Base-by-base conservation (phyloP, 2,329 filamentous ascomycete genomes). In the Aaosphaeria pasadenensis region DNA sequence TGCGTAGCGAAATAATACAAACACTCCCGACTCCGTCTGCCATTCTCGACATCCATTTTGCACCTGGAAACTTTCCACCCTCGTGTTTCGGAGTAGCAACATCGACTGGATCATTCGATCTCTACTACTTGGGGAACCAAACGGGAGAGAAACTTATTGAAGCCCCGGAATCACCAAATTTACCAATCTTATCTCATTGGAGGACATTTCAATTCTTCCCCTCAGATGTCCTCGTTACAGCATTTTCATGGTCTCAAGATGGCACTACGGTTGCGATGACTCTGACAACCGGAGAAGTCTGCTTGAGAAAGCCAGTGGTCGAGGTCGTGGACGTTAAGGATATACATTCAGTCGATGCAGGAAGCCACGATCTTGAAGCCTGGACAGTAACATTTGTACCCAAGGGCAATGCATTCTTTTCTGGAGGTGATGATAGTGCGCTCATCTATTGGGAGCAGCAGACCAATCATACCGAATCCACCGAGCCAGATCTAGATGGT, bases 31-130 rank as follows among this genome's bases (percentile, higher is more conserved):
- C 88, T 24, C 80, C 84, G 4, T 89, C 85, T 45, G 91, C 89
- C 5, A 80, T 96, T 30, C 79, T 96, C 45, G 91, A 96, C 65
- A 75, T 96, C 30, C 89, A 91, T 58, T 97, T 96, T 67, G 83
- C 86, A 51, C 82, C 81, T 1, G 63, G 44, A 66, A 42, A 47
- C 46, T 39, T 39, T 9, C 49, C 43, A 35, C 45, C 72, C 70
- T 43, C 76, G 30, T 71, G 87, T 4, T 78, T 95, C 45, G 90
- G 84, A 7, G 83, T 86, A 3, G 89, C 89, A 6, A 89, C 88
- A 1, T 96, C 90, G 52, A 89, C 87, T 1, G 89, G 87, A 0
- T 78, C 79, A 0, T 71, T 95, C 9, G 79, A 79, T 1, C 74
- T 92, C 43, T 90, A 86, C 68, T 74, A 67, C 54, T 71, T 86